Conservation (phyloP, 2,329 filamentous ascomycete species). For the Neofusicoccum kwambonambiense region DNA sequence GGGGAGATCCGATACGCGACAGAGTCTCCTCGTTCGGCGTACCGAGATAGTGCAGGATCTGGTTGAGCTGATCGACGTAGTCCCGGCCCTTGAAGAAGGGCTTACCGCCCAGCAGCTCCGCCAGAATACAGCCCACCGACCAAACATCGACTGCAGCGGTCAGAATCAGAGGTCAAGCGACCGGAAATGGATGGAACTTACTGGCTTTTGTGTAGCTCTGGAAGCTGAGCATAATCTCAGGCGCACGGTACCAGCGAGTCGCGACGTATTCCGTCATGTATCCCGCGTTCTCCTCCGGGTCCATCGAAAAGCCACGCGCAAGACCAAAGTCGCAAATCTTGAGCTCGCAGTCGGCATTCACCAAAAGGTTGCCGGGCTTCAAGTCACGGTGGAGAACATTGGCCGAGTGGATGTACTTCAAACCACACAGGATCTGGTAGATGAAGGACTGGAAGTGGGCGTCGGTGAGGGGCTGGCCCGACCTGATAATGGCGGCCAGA, state of each 20-base stretch:
- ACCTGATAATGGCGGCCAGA: conserved; percentile 94
- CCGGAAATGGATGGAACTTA: conserved; percentile 56
- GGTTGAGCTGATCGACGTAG: conserved; percentile 99
- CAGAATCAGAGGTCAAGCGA: conserved; percentile 14
- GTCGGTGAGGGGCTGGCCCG: conserved; percentile 93
- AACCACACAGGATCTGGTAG: conserved; percentile 97
- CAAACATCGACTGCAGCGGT: conserved; percentile 80
- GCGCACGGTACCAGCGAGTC: conserved; percentile 96
- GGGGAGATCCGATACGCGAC: conserved; percentile 86
- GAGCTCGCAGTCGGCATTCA: conserved; percentile 98
- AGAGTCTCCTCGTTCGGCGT: conserved; percentile 96
- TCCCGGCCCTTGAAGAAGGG: conserved; percentile 99
- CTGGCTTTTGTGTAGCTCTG: conserved; percentile 99
- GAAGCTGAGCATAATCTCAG: conserved; percentile 99
- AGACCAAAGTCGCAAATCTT: conserved; percentile 99
- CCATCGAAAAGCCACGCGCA: conserved; percentile 92
- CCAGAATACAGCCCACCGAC: conserved; percentile 97
- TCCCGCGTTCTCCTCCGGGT: conserved; percentile 95
- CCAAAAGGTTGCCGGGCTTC: conserved; percentile 94
- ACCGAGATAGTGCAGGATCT: conserved; percentile 96
- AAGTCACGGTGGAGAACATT: conserved; percentile 96
- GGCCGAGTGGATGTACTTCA: conserved; percentile 99
- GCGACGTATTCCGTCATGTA: conserved; percentile 99
- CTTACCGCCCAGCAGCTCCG: conserved; percentile 89
- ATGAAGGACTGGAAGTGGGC: conserved; percentile 99